These are phyloP conservation scores for Paracamarosporium sp. DNA, from an alignment of 2,329 filamentous ascomycete species.

Conservation along the genomic window DNA sequence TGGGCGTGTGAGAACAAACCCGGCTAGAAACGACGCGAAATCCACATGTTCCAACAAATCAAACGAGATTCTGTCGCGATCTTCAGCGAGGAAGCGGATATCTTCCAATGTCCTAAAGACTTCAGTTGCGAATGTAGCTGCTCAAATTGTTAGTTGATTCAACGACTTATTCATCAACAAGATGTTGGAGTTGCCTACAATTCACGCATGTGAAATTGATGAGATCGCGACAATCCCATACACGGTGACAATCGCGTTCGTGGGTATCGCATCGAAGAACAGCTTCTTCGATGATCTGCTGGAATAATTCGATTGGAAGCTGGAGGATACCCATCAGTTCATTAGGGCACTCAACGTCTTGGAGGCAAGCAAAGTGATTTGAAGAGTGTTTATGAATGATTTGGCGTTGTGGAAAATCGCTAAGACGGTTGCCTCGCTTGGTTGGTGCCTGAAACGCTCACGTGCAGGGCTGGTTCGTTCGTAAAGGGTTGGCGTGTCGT, in stretches of 20 bases:
- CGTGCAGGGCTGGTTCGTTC: too few species aligned
- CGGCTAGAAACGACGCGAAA: background rate
- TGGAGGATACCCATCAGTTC: background rate
- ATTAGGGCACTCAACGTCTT: too few species aligned
- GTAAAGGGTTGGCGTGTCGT: too few species aligned
- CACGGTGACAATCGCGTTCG: too few species aligned
- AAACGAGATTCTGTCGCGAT: background rate
- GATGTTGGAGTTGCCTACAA: background rate
- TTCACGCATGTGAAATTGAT: background rate
- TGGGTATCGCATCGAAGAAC: background rate
- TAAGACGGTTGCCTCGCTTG: too few species aligned
- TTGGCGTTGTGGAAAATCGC: too few species aligned
- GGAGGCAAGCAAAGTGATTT: too few species aligned
- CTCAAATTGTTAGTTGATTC: background rate
- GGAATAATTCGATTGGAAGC: background rate
- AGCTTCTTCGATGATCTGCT: background rate
- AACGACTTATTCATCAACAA: background rate
- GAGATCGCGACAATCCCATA: background rate
- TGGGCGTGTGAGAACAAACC: background rate
- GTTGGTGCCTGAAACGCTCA: too few species aligned
- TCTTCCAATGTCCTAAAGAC: background rate
- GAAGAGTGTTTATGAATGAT: too few species aligned
- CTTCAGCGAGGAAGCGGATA: background rate
- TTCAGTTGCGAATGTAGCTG: background rate
- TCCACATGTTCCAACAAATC: background rate